Evolutionary conservation across 352 stramenopile species (phyloP).

Genomic region (Pythium apleroticum): DNA sequence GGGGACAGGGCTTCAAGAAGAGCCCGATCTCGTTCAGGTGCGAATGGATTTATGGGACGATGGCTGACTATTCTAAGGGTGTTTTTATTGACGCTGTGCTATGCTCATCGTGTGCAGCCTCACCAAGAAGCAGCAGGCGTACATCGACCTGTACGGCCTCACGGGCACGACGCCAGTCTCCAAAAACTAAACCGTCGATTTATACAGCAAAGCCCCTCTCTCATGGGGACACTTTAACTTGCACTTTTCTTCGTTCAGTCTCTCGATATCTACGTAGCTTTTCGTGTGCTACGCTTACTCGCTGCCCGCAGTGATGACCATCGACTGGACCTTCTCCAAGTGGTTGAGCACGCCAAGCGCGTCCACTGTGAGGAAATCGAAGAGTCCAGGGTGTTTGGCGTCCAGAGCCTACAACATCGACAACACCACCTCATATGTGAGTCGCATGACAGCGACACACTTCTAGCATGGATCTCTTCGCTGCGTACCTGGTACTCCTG

Average conservation of each 20-base stretch:
- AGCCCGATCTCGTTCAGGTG: slow-evolving; percentile 69
- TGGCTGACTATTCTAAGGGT: neutral
- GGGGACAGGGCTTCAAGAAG: slow-evolving; percentile 78
- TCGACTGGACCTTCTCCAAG: slow-evolving; percentile 83
- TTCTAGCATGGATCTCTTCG: too few species aligned
- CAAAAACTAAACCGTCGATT: slow-evolving; percentile 23
- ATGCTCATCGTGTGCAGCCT: slow-evolving; percentile 37
- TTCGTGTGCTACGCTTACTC: slow-evolving; percentile 10
- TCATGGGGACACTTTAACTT: neutral
- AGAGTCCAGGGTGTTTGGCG: slow-evolving; percentile 78
- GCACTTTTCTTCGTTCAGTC: neutral
- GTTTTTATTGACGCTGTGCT: neutral
- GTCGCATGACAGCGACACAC: too few species aligned
- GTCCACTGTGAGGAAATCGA: slow-evolving; percentile 87
- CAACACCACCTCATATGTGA: neutral
- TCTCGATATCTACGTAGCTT: neutral
- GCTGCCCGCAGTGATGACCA: slow-evolving; percentile 34
- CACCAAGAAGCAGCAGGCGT: slow-evolving; percentile 83
- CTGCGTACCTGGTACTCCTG: slow-evolving; percentile 83
- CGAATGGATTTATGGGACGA: neutral
- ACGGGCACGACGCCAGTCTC: slow-evolving; percentile 72
- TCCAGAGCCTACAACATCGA: slow-evolving; percentile 56
- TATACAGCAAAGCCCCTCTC: neutral
- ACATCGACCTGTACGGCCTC: slow-evolving; percentile 79
- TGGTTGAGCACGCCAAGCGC: slow-evolving; percentile 79